Evolutionary conservation across 306 rosid genomes (phyloP), one percentile per base, ranked within the genome.

Genomic region (Boehmeria nivea): DNA sequence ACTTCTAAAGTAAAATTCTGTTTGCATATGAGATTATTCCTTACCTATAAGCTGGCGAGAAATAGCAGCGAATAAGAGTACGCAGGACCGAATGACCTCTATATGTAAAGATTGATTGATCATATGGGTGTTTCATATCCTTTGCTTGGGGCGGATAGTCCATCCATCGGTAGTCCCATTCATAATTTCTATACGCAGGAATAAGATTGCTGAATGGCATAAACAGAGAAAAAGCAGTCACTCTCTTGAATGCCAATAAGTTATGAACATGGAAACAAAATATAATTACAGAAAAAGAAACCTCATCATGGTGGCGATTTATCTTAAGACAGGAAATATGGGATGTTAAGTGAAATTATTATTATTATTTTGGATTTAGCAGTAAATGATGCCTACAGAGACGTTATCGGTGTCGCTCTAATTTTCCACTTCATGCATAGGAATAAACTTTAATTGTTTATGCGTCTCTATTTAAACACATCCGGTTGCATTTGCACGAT

Each of bases 81-180:
- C 81, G 73, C 77, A 89, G 54, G 60, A 89, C 95, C 0, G 95
- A 77, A 72, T 89, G 95, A 46, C 95, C 97, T 78, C 72, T 73
- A 57, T 86, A 89, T 21, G 97, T 79, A 65, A 91, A 68, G 59
- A 89, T 53, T 36, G 94, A 86, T 53, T 65, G 86, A 63, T 90
- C 97, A 60, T 46, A 38, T 2, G 97, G 84, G 53, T 86, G 97
- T 45, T 64, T 80, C 61, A 67, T 12, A 45, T 66, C 60, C 67
- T 72, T 76, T 45, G 91, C 83, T 57, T 70, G 69, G 24, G 63
- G 66, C 31, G 94, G 96, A 62, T 85, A 88, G 57, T 88, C 95
- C 94, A 80, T 85, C 94, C 91, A 76, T 70, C 95, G 77, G 67
- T 85, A 88, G 72, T 88, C 96, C 94, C 96, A 88, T 8, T 80